Evolutionary conservation across 495 filamentous ascomycete genomes (phyloP).

Genomic region (Xylaria castorea): DNA sequence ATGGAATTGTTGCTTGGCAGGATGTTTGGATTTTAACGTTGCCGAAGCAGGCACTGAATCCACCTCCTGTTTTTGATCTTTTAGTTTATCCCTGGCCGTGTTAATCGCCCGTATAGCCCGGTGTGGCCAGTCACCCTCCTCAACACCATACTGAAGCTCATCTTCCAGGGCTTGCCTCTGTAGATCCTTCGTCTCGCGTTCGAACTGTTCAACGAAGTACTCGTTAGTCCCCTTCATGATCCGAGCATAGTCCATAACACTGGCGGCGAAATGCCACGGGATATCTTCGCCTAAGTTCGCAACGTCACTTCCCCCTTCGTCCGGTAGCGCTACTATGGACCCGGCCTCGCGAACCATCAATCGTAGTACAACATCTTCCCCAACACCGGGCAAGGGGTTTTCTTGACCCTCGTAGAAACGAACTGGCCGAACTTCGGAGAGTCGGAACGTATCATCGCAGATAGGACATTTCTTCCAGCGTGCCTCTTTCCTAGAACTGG

Average conservation of each 20-base stretch:
- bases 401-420: conserved; percentile 93
- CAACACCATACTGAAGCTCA: conserved; percentile 85
- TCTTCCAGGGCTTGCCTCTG: conserved; percentile 82
- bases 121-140: conserved; percentile 89
- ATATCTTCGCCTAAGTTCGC: conserved; percentile 73
- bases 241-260: conserved; percentile 91
- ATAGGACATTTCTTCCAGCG: conserved; percentile 97
- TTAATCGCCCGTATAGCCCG: conserved; percentile 77
- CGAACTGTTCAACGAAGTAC: conserved; percentile 83
- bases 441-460: conserved; percentile 87
- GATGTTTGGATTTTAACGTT: conserved; percentile 35
- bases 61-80: conserved; percentile 33
- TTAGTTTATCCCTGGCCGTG: conserved; percentile 73
- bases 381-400: conserved; percentile 75
- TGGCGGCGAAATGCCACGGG: conserved; percentile 93
- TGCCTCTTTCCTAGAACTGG: conserved; percentile 69
- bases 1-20: conserved; percentile 64
- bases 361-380: conserved; percentile 86
- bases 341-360: conserved; percentile 78
- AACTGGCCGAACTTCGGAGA: conserved; percentile 87
- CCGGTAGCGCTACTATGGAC: conserved; percentile 85
- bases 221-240: conserved; percentile 93
- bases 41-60: conserved; percentile 6
- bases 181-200: conserved; percentile 77
- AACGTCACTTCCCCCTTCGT: conserved; percentile 75